A percentile compares a stretch with the other conserved stretches of the same genome.
Evolutionary conservation across 2,329 filamentous ascomycete genomes (phyloP).

Genomic region (Pseudogymnoascus sp.): DNA sequence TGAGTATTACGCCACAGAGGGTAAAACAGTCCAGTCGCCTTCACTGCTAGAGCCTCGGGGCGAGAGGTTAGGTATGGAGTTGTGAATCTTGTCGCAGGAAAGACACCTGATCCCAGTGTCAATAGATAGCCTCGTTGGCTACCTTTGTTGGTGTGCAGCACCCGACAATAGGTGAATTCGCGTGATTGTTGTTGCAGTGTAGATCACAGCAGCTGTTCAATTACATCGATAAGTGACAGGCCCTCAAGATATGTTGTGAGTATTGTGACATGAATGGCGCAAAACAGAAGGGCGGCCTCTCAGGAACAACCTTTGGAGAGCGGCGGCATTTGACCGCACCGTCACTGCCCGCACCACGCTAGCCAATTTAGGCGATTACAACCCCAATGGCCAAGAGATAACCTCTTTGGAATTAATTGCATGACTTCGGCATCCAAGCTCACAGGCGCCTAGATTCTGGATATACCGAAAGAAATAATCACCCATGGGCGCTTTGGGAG

Average conservation of each 20-base stretch:
- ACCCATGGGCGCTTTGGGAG: conserved; percentile 5
- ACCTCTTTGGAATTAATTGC: conserved; percentile 1
- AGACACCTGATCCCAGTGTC: neutral
- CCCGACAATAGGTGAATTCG: neutral
- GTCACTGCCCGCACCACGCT: conserved; percentile 3
- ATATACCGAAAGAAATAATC: conserved; percentile 1
- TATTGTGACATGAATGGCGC: conserved; percentile 4
- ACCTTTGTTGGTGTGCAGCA: neutral
- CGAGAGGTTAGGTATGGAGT: neutral
- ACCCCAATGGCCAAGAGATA: conserved; percentile 6
- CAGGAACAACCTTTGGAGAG: conserved; percentile 6
- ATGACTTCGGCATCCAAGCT: neutral
- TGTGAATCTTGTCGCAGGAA: neutral
- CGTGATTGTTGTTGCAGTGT: neutral
- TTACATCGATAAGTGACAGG: neutral
- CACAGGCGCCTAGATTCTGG: conserved; percentile 3
- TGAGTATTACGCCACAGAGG: neutral
- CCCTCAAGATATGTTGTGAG: conserved; percentile 2
- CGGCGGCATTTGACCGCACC: conserved; percentile 1
- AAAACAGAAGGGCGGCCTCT: neutral
- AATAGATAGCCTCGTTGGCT: neutral
- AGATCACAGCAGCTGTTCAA: neutral
- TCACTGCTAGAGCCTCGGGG: neutral
- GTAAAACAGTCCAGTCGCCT: neutral
- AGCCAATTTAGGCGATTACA: conserved; percentile 7